phyloP scores from a whole-genome alignment of 306 rosid genomes.

The Bauhinia variegata region DNA sequence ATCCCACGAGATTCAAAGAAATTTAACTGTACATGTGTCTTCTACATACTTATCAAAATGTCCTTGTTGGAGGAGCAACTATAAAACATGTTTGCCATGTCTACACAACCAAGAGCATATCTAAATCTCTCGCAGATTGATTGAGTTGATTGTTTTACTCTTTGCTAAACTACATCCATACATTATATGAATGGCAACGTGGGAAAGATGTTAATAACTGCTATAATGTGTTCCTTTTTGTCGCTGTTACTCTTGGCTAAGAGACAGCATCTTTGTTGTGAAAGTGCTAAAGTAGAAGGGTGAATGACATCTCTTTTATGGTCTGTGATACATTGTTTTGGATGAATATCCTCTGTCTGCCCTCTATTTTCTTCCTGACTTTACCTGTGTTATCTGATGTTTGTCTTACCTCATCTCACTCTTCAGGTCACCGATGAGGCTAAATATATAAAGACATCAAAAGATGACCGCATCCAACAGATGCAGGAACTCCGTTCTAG shows the following conservation, averaged over 20 bases:
- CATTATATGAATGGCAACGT: too few relatives aligned
- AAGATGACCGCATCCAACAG: conserved; percentile 73
- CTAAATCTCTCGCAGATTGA: too few relatives aligned
- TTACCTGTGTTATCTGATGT: conserved; percentile 26
- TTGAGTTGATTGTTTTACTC: too few relatives aligned
- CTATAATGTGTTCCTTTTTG: background rate
- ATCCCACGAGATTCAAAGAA: too few relatives aligned
- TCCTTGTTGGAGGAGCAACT: background rate
- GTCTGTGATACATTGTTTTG: conserved; percentile 5
- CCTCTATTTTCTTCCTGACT: too few relatives aligned
- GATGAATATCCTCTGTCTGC: background rate
- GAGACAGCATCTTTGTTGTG: background rate
- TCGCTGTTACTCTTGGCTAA: background rate
- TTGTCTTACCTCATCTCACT: conserved; percentile 28
- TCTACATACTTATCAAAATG: background rate
- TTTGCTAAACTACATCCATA: too few relatives aligned
- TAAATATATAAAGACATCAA: conserved; percentile 64
- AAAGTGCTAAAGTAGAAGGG: conserved; percentile 7
- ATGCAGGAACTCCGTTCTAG: conserved; percentile 69
- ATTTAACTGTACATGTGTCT: background rate
- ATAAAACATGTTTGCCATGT: too few relatives aligned
- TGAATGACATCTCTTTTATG: background rate
- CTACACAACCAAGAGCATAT: too few relatives aligned
- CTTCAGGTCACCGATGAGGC: conserved; percentile 86
- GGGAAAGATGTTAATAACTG: background rate